Percentiles rank a stretch among this genome's conserved stretches.
Evolutionary conservation across 306 rosid species (phyloP).

Genomic region (Lagenaria siceraria): DNA sequence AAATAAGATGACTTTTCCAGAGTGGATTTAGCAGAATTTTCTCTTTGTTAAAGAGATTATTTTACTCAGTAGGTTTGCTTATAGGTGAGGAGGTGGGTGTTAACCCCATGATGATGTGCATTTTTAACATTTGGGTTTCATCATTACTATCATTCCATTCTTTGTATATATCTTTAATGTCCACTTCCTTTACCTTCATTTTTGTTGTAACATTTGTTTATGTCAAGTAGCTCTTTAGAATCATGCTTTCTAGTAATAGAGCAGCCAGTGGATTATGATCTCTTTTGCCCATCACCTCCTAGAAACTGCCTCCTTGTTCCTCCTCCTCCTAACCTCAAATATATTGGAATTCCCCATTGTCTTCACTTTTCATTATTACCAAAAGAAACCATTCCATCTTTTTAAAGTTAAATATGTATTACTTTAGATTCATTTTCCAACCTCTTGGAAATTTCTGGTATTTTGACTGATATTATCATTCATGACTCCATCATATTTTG

Average conservation of each 20-base stretch:
- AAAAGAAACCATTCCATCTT: not conserved
- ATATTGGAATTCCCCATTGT: not conserved
- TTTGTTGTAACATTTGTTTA: not conserved
- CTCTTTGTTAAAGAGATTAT: not conserved
- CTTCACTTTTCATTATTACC: not conserved
- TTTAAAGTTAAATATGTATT: not conserved
- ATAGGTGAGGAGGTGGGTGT: not conserved
- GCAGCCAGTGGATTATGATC: not conserved
- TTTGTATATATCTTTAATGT: not conserved
- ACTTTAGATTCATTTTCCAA: not conserved
- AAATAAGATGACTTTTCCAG: not conserved
- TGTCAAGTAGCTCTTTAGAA: not conserved
- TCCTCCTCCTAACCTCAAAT: not conserved
- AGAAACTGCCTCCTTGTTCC: not conserved
- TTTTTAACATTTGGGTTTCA: conserved; percentile 7
- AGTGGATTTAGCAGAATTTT: not conserved
- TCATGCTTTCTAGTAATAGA: not conserved
- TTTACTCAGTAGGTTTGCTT: not conserved
- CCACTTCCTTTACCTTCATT: not conserved
- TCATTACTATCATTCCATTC: conserved; percentile 1
- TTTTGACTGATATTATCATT: not conserved
- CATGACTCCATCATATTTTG: not conserved
- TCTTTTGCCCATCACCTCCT: not conserved
- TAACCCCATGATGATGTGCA: conserved; percentile 2
- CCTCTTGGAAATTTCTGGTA: not conserved